Base-by-base conservation (phyloP, 208 protist species). In the Wallacemonas sp. region DNA sequence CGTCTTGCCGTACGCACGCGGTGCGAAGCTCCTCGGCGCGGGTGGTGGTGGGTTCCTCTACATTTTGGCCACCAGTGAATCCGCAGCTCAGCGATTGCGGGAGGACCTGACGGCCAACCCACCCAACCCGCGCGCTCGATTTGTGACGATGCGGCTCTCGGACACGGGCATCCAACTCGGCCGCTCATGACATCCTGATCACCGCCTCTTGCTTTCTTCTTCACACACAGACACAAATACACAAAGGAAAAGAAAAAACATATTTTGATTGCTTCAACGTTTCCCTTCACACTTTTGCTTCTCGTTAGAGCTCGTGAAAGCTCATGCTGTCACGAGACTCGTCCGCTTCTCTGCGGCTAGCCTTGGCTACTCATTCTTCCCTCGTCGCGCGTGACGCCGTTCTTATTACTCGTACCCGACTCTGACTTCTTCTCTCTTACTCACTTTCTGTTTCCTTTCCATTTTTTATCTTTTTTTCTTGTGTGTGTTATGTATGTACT, bases 21-120 rank as follows among this genome's bases (percentile, higher is more conserved):
- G 80, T n/a, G 44, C 75, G 17, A 70, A 74, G 48, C 70, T 92
- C 44, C 57, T 78, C 1, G 83, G 85, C 0, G 82, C 85, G n/a
- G 85, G 82, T 29, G 85, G 85, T 24, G 86, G 82, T 2, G 86
- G 86, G 23, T 92, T 85, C 67, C 54, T 92, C 43, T 81, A 81
- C 65, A 76, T 89, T 54, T 68, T 85, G 16, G 75, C 86, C 14
- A 92, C 83, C 61, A 71, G 84, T 26, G 61, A 72, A 48, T 49
- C 55, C 41, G 70, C 64, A 29, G 75, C 77, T 23, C 70, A 60
- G 21, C 49, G 43, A 27, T 78, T 91, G 14, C 70, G 76, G n/a
- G 60, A 65, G 32, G 48, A 78, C 23, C 58, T 84, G 38, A 78
- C 56, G 26, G 55, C 24, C 33, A 49, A 71, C 54, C 78, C 78